These are phyloP conservation scores for Blastobotrys aristatus DNA, from an alignment of 1,139 yeast species.

Conservation along the genomic window DNA sequence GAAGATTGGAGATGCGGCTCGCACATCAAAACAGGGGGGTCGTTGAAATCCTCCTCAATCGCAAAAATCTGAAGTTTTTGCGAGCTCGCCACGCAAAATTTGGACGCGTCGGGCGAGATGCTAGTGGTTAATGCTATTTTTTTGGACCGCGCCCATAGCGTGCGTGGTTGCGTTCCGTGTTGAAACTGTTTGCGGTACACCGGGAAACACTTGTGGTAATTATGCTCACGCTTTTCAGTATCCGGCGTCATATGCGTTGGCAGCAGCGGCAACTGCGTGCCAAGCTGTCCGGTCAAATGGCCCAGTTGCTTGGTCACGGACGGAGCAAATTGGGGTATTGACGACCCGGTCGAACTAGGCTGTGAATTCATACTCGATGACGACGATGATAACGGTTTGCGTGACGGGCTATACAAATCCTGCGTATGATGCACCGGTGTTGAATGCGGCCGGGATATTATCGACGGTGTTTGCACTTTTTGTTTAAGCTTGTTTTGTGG, in stretches of 20 bases:
- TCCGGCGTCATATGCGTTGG: slow-evolving; percentile 18
- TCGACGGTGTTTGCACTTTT: background rate
- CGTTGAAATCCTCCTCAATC: slow-evolving; percentile 41
- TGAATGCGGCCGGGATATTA: background rate
- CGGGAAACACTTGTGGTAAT: slow-evolving; percentile 76
- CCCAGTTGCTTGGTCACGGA: slow-evolving; percentile 1
- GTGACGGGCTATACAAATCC: background rate
- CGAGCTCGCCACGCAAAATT: slow-evolving; percentile 60
- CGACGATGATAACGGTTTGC: background rate
- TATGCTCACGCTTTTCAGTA: slow-evolving; percentile 27
- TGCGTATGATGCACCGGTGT: background rate
- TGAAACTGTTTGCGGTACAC: slow-evolving; percentile 64
- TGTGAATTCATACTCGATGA: slow-evolving; percentile 2
- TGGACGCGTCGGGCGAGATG: slow-evolving; percentile 57
- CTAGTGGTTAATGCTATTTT: slow-evolving; percentile 54
- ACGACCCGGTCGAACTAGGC: background rate
- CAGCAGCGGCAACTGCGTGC: slow-evolving; percentile 8
- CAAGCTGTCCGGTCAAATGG: slow-evolving; percentile 6
- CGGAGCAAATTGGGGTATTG: background rate
- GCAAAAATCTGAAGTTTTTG: slow-evolving; percentile 69
- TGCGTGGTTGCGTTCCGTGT: slow-evolving; percentile 57
- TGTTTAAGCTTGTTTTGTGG: too few relatives aligned
- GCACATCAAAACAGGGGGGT: slow-evolving; percentile 53
- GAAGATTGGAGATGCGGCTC: slow-evolving; percentile 31
- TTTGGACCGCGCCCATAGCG: slow-evolving; percentile 45